These are phyloP conservation scores for Lycium ferocissimum DNA, from an alignment of 257 asterid genomes.

Conservation along the genomic window DNA sequence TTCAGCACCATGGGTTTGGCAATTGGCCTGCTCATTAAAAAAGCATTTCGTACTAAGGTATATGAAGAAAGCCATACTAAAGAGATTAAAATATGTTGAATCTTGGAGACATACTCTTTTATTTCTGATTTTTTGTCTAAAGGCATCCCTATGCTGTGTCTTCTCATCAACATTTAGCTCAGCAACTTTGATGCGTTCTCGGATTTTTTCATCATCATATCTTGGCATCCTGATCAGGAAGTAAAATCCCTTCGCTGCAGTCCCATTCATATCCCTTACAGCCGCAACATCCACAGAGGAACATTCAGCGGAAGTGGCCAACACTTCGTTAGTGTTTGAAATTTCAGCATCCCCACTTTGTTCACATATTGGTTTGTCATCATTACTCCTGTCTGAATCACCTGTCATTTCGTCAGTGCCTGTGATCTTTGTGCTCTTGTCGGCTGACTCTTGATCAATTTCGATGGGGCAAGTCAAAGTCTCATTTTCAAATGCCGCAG, in stretches of 20 bases:
- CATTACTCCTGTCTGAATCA: slow-evolving; percentile 33
- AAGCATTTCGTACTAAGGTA: slow-evolving; percentile 26
- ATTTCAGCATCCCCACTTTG: slow-evolving; percentile 33
- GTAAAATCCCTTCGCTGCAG: slow-evolving; percentile 59
- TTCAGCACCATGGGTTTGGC: slow-evolving; percentile 64
- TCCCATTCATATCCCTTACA: slow-evolving; percentile 44
- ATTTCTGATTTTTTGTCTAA: slow-evolving; percentile 71
- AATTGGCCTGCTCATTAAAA: slow-evolving; percentile 61
- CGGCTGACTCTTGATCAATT: slow-evolving; percentile 37
- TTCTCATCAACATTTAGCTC: slow-evolving; percentile 76
- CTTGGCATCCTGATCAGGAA: slow-evolving; percentile 70
- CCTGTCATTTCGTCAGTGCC: slow-evolving; percentile 43
- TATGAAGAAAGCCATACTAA: background rate
- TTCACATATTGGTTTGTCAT: slow-evolving; percentile 24
- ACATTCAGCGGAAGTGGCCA: slow-evolving; percentile 49
- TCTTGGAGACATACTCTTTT: slow-evolving; percentile 54
- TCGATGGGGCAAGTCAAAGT: slow-evolving; percentile 39
- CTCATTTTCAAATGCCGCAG: slow-evolving; percentile 44
- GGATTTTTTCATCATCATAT: slow-evolving; percentile 62
- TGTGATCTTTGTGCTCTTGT: slow-evolving; percentile 36
- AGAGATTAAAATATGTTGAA: slow-evolving; percentile 19
- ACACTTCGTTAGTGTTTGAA: slow-evolving; percentile 39
- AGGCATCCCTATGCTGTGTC: slow-evolving; percentile 72
- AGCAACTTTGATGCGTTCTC: slow-evolving; percentile 70
- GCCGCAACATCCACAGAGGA: slow-evolving; percentile 43